A percentile compares a stretch with the other conserved stretches of the same genome.
phyloP scores from a whole-genome alignment of 78 protist species.

The Planoprotostelium fungivorum region DNA sequence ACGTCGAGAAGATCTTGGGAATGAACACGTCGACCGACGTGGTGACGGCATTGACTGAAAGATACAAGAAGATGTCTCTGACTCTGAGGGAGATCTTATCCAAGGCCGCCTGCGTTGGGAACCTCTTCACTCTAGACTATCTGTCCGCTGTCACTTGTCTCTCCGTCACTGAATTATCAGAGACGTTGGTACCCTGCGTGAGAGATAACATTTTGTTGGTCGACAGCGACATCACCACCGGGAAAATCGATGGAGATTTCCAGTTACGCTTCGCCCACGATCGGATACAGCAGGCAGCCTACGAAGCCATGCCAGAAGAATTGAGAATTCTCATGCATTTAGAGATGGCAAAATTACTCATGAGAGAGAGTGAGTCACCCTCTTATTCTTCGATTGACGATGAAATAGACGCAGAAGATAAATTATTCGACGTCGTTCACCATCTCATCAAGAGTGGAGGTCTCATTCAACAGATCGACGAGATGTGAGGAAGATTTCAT shows the following conservation, averaged over 20 bases:
- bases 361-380: background rate
- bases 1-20: background rate
- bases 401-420: background rate
- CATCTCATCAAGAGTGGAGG: background rate
- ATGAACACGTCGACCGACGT: background rate
- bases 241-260: background rate
- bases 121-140: background rate
- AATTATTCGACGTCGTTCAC: background rate
- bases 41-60: background rate
- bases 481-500: too few relatives aligned
- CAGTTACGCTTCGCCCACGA: background rate
- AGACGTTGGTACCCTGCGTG: background rate
- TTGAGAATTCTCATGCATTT: background rate
- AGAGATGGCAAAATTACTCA: background rate
- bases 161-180: background rate
- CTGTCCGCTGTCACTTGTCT: background rate
- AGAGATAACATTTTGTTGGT: background rate
- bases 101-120: background rate
- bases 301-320: background rate
- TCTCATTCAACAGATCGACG: background rate
- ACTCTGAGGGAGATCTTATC: background rate
- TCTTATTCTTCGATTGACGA: background rate
- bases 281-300: background rate
- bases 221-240: background rate
- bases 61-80: background rate